A percentile compares a stretch with the other conserved stretches of the same genome.
Evolutionary conservation across 1,284 basidiomycete species (phyloP).

Genomic region (Microbotryomycetes sp.): DNA sequence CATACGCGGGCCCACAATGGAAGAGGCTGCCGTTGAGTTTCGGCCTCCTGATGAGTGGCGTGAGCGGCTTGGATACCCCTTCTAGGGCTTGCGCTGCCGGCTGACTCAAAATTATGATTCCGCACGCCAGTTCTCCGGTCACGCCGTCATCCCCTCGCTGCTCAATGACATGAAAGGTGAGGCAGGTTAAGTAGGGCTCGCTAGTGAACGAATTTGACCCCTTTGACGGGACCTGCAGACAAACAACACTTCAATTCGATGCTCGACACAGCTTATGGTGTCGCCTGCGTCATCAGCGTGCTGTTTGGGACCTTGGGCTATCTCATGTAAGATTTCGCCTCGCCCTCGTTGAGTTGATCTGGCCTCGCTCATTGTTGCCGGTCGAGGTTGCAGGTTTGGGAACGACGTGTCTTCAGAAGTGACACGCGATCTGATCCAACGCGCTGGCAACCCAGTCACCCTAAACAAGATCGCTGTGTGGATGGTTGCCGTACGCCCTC

Average conservation of each 20-base stretch:
- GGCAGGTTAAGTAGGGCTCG: not conserved
- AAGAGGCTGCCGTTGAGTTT: constrained; percentile 55
- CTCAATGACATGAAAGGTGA: constrained; percentile 69
- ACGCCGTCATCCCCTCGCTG: constrained; percentile 84
- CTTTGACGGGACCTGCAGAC: constrained; percentile 46
- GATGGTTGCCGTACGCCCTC: constrained; percentile 80
- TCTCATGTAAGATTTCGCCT: constrained; percentile 53
- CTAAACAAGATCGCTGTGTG: constrained; percentile 76
- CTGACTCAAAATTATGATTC: not conserved
- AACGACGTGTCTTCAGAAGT: constrained; percentile 60
- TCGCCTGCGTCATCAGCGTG: constrained; percentile 71
- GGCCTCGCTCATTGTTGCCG: constrained; percentile 2
- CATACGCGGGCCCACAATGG: constrained; percentile 56
- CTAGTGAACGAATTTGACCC: not conserved
- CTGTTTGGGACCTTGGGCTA: constrained; percentile 80
- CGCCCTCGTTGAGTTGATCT: not conserved
- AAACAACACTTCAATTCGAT: constrained; percentile 73
- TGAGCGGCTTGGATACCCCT: constrained; percentile 48
- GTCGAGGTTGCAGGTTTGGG: constrained; percentile 52
- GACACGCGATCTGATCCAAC: constrained; percentile 72
- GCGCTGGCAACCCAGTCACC: constrained; percentile 63
- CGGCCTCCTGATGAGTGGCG: constrained; percentile 92
- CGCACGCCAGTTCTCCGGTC: constrained; percentile 67
- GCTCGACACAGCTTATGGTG: constrained; percentile 79
- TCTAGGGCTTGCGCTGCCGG: not conserved